These are phyloP conservation scores for Lithocarpus polystachyus DNA, from an alignment of 306 rosid species.

Conservation along the genomic window DNA sequence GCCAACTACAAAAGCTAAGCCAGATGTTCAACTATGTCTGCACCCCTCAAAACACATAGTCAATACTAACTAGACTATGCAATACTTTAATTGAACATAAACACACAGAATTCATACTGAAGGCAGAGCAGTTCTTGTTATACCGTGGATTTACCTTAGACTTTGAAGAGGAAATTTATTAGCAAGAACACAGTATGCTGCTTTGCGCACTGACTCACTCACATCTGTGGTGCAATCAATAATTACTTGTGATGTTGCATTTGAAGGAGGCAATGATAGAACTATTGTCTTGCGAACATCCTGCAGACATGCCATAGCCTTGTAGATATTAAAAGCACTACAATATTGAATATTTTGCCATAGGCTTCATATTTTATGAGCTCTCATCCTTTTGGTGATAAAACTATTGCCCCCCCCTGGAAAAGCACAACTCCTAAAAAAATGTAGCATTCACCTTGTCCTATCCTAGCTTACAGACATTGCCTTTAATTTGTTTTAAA, in stretches of 20 bases:
- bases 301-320: constrained; percentile 39
- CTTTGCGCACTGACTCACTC: constrained; percentile 84
- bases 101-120: neutral
- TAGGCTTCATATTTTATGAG: neutral
- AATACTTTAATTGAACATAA: neutral
- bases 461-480: neutral
- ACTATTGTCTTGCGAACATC: constrained; percentile 87
- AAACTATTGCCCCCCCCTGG: neutral
- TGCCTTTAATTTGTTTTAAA: neutral
- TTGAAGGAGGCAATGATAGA: constrained; percentile 87
- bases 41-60: neutral
- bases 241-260: constrained; percentile 71
- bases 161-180: constrained; percentile 96
- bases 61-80: neutral
- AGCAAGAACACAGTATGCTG: constrained; percentile 82
- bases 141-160: constrained; percentile 57
- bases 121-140: neutral
- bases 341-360: neutral
- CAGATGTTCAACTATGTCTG: neutral
- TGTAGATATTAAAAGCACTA: neutral
- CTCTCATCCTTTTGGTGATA: neutral
- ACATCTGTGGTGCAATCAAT: constrained; percentile 86
- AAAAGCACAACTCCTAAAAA: neutral
- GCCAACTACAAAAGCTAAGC: neutral
- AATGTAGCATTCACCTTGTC: neutral